Evolutionary conservation across 305 asterid species (phyloP).

Genomic region (Vinca major): DNA sequence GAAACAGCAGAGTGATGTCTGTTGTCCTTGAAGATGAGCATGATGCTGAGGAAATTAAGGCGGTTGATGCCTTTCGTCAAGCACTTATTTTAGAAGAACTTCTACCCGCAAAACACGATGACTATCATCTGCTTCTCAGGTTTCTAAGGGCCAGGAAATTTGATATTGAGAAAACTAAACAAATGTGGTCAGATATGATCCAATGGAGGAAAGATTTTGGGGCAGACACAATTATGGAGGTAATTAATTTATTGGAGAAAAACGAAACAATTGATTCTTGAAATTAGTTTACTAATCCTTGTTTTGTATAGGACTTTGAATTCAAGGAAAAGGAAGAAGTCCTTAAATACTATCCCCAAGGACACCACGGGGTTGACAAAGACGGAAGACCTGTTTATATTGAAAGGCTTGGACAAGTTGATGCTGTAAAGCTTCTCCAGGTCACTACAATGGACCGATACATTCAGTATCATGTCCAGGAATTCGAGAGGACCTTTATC

Average conservation of each 20-base stretch:
- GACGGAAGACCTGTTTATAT: conserved; percentile 83
- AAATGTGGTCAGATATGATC: conserved; percentile 96
- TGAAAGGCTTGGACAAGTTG: conserved; percentile 80
- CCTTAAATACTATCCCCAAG: conserved; percentile 85
- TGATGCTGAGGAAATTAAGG: conserved; percentile 73
- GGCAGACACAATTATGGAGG: conserved; percentile 70
- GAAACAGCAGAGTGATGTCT: conserved; percentile 79
- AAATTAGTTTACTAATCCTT: no score
- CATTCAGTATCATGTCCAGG: conserved; percentile 74
- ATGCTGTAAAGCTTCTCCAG: conserved; percentile 80
- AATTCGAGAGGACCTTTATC: conserved; percentile 79
- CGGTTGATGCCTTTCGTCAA: conserved; percentile 85
- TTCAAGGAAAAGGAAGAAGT: conserved; percentile 87
- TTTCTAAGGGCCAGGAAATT: conserved; percentile 40
- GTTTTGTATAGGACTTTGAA: conserved; percentile 49
- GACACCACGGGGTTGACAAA: conserved; percentile 91
- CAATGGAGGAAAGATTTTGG: conserved; percentile 92
- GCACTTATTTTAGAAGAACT: conserved; percentile 75
- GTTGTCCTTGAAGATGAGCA: conserved; percentile 83
- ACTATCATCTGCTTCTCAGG: conserved; percentile 87
- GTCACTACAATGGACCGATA: conserved; percentile 83
- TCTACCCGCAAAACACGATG: conserved; percentile 77
- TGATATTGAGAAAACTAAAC: conserved; percentile 78
- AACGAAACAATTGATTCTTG: neutral
- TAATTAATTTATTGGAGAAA: conserved; percentile 11